A percentile compares a stretch with the other conserved stretches of the same genome.
phyloP scores from a whole-genome alignment of 805 yeast genomes.

The Komagataella populi region DNA sequence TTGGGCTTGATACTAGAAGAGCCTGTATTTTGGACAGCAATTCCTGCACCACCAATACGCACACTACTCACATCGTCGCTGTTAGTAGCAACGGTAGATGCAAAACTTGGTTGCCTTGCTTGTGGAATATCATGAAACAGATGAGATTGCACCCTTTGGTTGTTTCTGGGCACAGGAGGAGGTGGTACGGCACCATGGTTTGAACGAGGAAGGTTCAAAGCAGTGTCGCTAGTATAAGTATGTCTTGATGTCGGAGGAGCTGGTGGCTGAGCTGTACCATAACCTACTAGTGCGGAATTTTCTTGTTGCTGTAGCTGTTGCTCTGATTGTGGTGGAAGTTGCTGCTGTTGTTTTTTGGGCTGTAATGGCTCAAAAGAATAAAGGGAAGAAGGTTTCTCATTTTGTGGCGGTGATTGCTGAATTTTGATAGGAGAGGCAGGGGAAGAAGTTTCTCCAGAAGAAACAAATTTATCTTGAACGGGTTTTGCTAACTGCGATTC shows the following conservation, averaged over 20 bases:
- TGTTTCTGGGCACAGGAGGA: not conserved
- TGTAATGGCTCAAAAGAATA: not conserved
- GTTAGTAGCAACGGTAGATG: not conserved
- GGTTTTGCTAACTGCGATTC: not conserved
- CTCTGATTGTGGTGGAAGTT: not conserved
- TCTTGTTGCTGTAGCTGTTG: not conserved
- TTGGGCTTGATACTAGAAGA: conserved; percentile 20
- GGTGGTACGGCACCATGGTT: not conserved
- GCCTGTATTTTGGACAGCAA: conserved; percentile 29
- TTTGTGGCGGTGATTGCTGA: not conserved
- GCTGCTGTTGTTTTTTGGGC: not conserved
- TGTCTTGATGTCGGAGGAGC: not conserved
- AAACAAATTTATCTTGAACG: not conserved
- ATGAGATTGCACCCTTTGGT: not conserved
- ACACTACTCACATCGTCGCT: not conserved
- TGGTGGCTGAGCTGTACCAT: no score
- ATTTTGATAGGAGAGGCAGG: not conserved
- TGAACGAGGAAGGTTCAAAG: not conserved
- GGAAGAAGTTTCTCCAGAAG: not conserved
- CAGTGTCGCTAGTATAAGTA: not conserved
- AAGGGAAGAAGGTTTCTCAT: not conserved
- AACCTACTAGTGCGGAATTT: not conserved
- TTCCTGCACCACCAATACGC: not conserved
- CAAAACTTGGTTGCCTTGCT: not conserved
- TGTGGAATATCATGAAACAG: not conserved